Percentiles rank a stretch among this genome's conserved stretches.
Conservation (phyloP, 2,329 filamentous ascomycete genomes). For the Cercospora zeae-maydis region DNA sequence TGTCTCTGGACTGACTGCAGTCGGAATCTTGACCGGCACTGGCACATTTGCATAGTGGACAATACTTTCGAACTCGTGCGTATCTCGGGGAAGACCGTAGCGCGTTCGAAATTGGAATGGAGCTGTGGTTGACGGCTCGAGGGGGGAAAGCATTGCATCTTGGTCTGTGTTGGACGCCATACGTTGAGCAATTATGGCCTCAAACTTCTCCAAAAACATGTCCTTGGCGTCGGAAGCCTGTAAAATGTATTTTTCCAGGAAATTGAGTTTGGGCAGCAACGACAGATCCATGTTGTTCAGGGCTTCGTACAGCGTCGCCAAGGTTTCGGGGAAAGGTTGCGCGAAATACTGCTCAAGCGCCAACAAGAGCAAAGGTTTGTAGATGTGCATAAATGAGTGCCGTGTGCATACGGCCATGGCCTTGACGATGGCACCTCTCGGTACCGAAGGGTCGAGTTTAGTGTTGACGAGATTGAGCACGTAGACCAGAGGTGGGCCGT, state of each 20-base stretch:
- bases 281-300: slow-evolving; percentile 97
- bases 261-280: slow-evolving; percentile 78
- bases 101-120: slow-evolving; percentile 52
- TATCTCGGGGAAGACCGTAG: slow-evolving; percentile 83
- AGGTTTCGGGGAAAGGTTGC: slow-evolving; percentile 78
- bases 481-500: slow-evolving; percentile 91
- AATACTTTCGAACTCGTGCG: slow-evolving; percentile 94
- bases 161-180: slow-evolving; percentile 60
- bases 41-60: slow-evolving; percentile 96
- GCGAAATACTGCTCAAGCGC: slow-evolving; percentile 98
- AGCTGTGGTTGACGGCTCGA: slow-evolving; percentile 26
- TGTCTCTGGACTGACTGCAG: slow-evolving; percentile 88
- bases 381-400: slow-evolving; percentile 96
- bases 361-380: slow-evolving; percentile 88
- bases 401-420: slow-evolving; percentile 98
- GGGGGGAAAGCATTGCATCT: slow-evolving; percentile 9
- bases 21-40: slow-evolving; percentile 93
- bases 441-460: slow-evolving; percentile 89
- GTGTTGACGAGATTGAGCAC: slow-evolving; percentile 97
- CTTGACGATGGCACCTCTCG: slow-evolving; percentile 90
- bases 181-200: slow-evolving; percentile 83
- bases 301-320: slow-evolving; percentile 83
- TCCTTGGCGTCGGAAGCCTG: slow-evolving; percentile 92
- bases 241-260: slow-evolving; percentile 79
- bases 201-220: slow-evolving; percentile 96